A percentile compares a stretch with the other conserved stretches of the same genome.
These are phyloP conservation scores for Psilocybe sp. DNA, from an alignment of 768 basidiomycete genomes.

Conservation along the genomic window DNA sequence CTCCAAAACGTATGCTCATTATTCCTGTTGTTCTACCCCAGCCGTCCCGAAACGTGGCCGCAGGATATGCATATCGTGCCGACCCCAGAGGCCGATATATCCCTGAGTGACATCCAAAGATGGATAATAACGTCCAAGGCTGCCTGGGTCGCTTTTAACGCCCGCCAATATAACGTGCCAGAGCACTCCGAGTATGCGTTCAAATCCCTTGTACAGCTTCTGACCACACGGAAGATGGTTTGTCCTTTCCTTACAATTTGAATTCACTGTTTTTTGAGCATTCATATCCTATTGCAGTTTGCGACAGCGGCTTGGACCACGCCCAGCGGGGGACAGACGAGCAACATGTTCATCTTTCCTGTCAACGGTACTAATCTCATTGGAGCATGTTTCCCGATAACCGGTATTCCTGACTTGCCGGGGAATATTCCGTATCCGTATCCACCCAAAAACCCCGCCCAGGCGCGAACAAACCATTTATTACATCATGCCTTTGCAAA, in stretches of 20 bases:
- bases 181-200: constrained; percentile 38
- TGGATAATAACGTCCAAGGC: constrained; percentile 46
- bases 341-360: constrained; percentile 48
- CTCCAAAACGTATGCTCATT: not conserved
- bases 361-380: constrained; percentile 26
- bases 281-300: constrained; percentile 32
- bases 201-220: constrained; percentile 35
- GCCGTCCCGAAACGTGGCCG: constrained; percentile 57
- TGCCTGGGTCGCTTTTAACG: constrained; percentile 38
- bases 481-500: too few species aligned
- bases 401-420: constrained; percentile 52
- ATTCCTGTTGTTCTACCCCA: constrained; percentile 17
- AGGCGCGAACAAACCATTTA: too few species aligned
- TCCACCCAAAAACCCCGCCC: too few species aligned
- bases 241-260: constrained; percentile 17
- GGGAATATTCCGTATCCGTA: constrained; percentile 9
- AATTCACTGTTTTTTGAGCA: not conserved
- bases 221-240: constrained; percentile 45
- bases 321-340: constrained; percentile 38
- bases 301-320: constrained; percentile 50
- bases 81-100: constrained; percentile 37
- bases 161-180: constrained; percentile 28
- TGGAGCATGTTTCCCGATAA: constrained; percentile 49
- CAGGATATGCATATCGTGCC: constrained; percentile 35
- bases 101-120: constrained; percentile 33